Conservation (phyloP, 75 land plant species). For the Ceratopteris richardii region DNA sequence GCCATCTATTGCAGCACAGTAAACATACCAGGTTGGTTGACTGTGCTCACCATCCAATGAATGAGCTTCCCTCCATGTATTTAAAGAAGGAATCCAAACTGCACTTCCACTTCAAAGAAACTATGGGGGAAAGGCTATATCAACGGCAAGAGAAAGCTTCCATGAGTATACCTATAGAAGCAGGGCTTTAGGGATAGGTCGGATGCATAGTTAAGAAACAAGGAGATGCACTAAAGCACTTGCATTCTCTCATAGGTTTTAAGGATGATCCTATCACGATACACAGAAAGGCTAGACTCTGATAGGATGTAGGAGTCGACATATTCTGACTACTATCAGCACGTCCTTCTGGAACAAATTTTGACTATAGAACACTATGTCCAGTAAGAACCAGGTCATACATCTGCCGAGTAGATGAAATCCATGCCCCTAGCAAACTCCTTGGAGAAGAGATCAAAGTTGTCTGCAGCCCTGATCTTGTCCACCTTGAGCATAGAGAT, state of each 20-base stretch:
- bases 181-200: constrained; percentile 17
- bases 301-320: constrained; percentile 71
- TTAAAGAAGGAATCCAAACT: constrained; percentile 38
- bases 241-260: constrained; percentile 77
- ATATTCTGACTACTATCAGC: too few relatives aligned
- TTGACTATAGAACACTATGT: too few relatives aligned
- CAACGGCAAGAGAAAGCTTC: constrained; percentile 62
- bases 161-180: constrained; percentile 52
- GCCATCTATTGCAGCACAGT: too few relatives aligned
- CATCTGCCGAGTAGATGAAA: too few relatives aligned
- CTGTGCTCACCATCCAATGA: too few relatives aligned
- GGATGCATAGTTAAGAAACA: constrained; percentile 27
- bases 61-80: constrained; percentile 10
- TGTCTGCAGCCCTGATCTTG: too few relatives aligned
- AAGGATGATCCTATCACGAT: constrained; percentile 56
- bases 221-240: constrained; percentile 45
- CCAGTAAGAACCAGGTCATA: too few relatives aligned
- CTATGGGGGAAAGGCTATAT: constrained; percentile 63
- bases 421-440: too few relatives aligned
- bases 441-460: too few relatives aligned
- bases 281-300: constrained; percentile 53
- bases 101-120: constrained; percentile 53
- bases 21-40: too few relatives aligned
- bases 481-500: too few relatives aligned
- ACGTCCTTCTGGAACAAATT: too few relatives aligned